Base-by-base conservation (phyloP, 495 filamentous ascomycete species). In the Neurospora sp. region DNA sequence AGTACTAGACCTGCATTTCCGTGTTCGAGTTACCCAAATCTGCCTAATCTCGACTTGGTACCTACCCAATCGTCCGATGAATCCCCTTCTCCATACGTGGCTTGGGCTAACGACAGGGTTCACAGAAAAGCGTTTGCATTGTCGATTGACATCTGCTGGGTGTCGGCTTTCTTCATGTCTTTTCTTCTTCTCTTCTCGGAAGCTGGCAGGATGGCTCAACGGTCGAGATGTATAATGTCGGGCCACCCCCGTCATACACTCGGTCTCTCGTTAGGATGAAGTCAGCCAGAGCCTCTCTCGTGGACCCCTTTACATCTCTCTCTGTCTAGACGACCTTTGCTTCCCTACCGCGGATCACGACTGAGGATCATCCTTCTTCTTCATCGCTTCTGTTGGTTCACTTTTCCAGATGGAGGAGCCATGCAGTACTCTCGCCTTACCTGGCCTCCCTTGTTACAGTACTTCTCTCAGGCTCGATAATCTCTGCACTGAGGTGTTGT, bases 401-500 rank as follows among this genome's bases (percentile, higher is more conserved):
- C 20, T 14, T 18, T n/a, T 7, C 11, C 16, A 66, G 35, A 66
- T 39, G 38, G 39, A 12, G 18, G 31, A 72, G 6, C 54, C 12
- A 41, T 18, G 20, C 37, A 27, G 4, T 38, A 66, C 20, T 16
- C 16, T 20, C 35, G n/a, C 39, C 71, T 38, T 12, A 38, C 42
- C 42, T 31, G 14, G 42, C 18, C 23, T n/a, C 18, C 31, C 54
- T 37, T 23, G 11, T 27, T 8, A 44, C 18, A 37, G 10, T 44
- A 42, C 42, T 49, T 42, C 46, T 66, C 23, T 20, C 10, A 42
- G 31, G n/a, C 9, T 74, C 7, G n/a, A 70, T 20, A 71, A 74
- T 39, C 77, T 82, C 27, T 81, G 77, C 69, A 75, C 77, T 10
- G 80, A 82, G 41, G 11, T 82, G 5, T 44, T 82, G 20, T 20